Evolutionary conservation across 23 red algal genomes (phyloP).

Genomic region (Cyanidioschyzon merolae): DNA sequence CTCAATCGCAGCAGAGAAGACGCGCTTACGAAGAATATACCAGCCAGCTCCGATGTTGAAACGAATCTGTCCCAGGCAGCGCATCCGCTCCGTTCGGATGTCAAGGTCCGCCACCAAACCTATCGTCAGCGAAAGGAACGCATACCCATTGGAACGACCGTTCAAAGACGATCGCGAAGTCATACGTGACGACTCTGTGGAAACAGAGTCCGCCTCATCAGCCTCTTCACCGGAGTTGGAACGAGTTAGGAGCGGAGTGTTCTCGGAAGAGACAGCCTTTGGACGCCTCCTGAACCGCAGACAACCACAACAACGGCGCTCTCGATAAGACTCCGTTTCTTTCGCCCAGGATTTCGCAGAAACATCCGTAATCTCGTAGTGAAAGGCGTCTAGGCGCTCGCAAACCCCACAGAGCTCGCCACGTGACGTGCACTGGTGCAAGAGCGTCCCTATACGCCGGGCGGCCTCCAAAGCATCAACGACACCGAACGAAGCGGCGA

Average conservation of each 20-base stretch:
- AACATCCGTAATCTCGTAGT: background rate
- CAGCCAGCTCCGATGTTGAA: background rate
- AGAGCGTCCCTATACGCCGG: background rate
- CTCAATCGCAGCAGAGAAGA: background rate
- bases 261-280: background rate
- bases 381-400: background rate
- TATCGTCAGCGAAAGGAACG: background rate
- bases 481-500: background rate
- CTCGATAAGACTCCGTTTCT: background rate
- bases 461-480: background rate
- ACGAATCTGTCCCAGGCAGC: background rate
- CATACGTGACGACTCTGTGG: background rate
- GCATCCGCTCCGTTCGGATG: background rate
- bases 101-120: conserved; percentile 5
- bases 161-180: background rate
- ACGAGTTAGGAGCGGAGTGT: background rate
- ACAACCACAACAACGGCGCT: background rate
- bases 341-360: background rate
- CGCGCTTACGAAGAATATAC: conserved; percentile 7
- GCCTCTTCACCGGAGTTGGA: background rate
- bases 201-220: background rate
- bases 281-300: background rate
- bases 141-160: background rate
- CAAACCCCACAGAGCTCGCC: background rate
- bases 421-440: background rate